Conservation (phyloP, 257 asterid species). For the Nicotiana undulata region DNA sequence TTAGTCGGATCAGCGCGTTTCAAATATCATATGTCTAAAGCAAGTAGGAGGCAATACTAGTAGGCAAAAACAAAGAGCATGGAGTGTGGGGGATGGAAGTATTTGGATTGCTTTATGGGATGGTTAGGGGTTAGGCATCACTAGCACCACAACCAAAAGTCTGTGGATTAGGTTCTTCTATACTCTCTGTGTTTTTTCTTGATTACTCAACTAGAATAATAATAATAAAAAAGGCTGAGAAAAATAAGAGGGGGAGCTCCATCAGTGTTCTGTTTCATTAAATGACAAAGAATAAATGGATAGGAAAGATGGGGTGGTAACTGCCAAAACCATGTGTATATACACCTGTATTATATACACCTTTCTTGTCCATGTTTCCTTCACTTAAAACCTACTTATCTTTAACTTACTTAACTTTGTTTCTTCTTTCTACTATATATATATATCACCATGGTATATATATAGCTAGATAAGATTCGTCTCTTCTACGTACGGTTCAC, state of each 20-base stretch:
- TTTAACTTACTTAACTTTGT: not conserved
- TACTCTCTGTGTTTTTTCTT: not conserved
- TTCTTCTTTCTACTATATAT: too few species aligned
- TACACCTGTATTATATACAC: constrained; percentile 8
- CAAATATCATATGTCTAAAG: not conserved
- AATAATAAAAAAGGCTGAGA: not conserved
- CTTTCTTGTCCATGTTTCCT: not conserved
- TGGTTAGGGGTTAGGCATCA: constrained; percentile 3
- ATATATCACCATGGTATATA: not conserved
- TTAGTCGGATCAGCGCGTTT: not conserved
- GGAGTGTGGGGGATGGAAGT: not conserved
- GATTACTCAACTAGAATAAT: not conserved
- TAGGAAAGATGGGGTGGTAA: constrained; percentile 54
- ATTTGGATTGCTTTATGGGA: not conserved
- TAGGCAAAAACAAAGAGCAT: not conserved
- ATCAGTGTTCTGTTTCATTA: constrained; percentile 21
- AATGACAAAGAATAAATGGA: constrained; percentile 57
- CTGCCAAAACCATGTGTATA: constrained; percentile 41
- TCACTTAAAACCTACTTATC: constrained; percentile 2
- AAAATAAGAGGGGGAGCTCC: not conserved
- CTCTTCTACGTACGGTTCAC: not conserved
- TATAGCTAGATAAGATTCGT: not conserved
- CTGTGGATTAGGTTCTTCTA: constrained; percentile 52
- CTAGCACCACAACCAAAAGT: constrained; percentile 49
- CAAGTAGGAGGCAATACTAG: not conserved